Percentiles rank a stretch among this genome's conserved stretches.
These are phyloP conservation scores for Saccharomycopsis sp. DNA, from an alignment of 805 yeast species.

Conservation along the genomic window DNA sequence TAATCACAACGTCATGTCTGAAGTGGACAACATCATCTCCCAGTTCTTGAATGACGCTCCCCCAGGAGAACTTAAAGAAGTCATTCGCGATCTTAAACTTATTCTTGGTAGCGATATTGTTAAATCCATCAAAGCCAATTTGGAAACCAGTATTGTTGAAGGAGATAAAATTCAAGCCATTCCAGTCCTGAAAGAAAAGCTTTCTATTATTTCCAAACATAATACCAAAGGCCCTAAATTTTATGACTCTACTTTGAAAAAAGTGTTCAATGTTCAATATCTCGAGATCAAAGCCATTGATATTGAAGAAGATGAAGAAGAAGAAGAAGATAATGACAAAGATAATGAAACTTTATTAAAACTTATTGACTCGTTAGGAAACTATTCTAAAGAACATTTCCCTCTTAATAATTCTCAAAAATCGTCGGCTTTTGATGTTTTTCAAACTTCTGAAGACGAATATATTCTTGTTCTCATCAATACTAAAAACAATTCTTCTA, in stretches of 20 bases:
- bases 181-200: conserved; percentile 20
- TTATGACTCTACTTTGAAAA: conserved; percentile 39
- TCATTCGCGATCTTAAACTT: conserved; percentile 31
- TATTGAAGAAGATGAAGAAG: conserved; percentile 29
- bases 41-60: conserved; percentile 20
- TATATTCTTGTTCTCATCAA: conserved; percentile 50
- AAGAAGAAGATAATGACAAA: conserved; percentile 18
- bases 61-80: conserved; percentile 26
- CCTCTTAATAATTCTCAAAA: conserved; percentile 37
- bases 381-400: conserved; percentile 56
- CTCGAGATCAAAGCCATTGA: conserved; percentile 39
- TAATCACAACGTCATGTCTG: conserved; percentile 5
- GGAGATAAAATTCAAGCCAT: conserved; percentile 27
- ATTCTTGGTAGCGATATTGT: conserved; percentile 27
- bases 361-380: conserved; percentile 30
- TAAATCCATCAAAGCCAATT: conserved; percentile 18
- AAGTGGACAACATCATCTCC: conserved; percentile 11
- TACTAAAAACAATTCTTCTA: conserved; percentile 58
- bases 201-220: conserved; percentile 36
- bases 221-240: conserved; percentile 40
- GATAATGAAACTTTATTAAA: conserved; percentile 21
- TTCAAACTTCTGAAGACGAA: conserved; percentile 25
- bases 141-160: conserved; percentile 1
- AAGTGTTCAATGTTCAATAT: conserved; percentile 48
- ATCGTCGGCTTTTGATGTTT: conserved; percentile 30